These are phyloP conservation scores for Hypoxylon sp. DNA, from an alignment of 2,329 filamentous ascomycete genomes.

Conservation along the genomic window DNA sequence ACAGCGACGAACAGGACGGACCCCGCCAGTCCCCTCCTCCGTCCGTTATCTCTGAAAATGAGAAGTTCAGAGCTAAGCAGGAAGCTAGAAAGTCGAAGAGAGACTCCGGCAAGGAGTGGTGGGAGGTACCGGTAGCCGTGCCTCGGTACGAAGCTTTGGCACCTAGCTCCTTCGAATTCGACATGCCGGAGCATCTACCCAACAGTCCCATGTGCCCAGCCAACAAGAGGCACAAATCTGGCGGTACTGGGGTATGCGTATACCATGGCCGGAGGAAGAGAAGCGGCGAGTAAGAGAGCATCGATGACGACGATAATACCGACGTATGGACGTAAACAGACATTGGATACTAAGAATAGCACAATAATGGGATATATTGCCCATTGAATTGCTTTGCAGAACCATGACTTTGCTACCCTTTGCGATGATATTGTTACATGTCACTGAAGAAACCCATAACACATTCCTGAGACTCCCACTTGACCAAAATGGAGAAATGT, in stretches of 20 bases:
- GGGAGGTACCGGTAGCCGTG: conserved; percentile 50
- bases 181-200: conserved; percentile 66
- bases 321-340: conserved; percentile 31
- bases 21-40: conserved; percentile 4
- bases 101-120: conserved; percentile 51
- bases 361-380: conserved; percentile 1
- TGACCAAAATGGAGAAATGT: conserved; percentile 9
- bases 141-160: conserved; percentile 49
- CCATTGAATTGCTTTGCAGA: not conserved
- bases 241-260: conserved; percentile 66
- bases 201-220: conserved; percentile 67
- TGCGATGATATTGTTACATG: conserved; percentile 27
- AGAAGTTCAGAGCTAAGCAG: conserved; percentile 1
- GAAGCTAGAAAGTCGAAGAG: conserved; percentile 1
- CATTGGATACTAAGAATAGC: not conserved
- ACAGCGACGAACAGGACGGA: conserved; percentile 9
- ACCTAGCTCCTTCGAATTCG: conserved; percentile 60
- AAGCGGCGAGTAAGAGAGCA: conserved; percentile 39
- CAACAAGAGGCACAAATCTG: conserved; percentile 61
- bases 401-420: conserved; percentile 8
- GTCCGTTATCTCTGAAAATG: not conserved
- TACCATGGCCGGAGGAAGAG: conserved; percentile 61
- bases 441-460: not conserved
- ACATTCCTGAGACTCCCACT: conserved; percentile 1
- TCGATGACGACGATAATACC: conserved; percentile 34